A percentile compares a stretch with the other conserved stretches of the same genome.
Conservation (phyloP, 257 asterid species). For the Linaria vulgaris region DNA sequence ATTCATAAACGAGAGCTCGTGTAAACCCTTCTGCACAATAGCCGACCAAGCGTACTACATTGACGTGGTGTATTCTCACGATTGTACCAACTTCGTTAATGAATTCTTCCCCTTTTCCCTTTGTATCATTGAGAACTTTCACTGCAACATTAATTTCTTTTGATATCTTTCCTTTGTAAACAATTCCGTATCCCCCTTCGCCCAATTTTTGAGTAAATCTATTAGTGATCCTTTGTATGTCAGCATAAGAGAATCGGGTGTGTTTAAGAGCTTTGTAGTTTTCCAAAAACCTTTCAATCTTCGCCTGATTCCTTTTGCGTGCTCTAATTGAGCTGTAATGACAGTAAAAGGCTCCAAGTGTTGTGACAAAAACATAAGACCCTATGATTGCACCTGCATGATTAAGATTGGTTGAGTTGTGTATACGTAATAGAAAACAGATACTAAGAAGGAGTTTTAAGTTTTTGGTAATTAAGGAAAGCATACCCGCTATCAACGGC, state of each 20-base stretch:
- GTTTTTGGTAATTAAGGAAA: background rate
- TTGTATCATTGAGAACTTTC: background rate
- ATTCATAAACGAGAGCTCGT: constrained; percentile 1
- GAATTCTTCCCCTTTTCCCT: background rate
- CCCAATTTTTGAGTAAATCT: constrained; percentile 12
- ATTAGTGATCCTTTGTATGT: constrained; percentile 41
- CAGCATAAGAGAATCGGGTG: constrained; percentile 43
- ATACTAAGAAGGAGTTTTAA: background rate
- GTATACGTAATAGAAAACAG: background rate
- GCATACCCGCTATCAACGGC: constrained; percentile 19
- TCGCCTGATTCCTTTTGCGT: constrained; percentile 26
- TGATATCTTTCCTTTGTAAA: background rate
- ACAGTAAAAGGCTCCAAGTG: constrained; percentile 17
- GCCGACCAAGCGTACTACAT: constrained; percentile 1
- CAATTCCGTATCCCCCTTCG: background rate
- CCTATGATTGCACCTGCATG: constrained; percentile 22
- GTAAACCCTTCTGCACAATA: background rate
- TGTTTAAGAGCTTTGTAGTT: constrained; percentile 43
- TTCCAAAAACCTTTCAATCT: constrained; percentile 39
- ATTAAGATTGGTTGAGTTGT: too few species aligned
- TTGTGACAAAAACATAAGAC: constrained; percentile 12
- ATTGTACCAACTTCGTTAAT: too few species aligned
- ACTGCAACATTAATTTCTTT: background rate
- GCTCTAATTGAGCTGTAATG: constrained; percentile 10
- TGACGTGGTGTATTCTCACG: constrained; percentile 11